Percentiles rank a stretch among this genome's conserved stretches.
These are phyloP conservation scores for Sophora flavescens DNA, from an alignment of 306 rosid species.

Conservation along the genomic window DNA sequence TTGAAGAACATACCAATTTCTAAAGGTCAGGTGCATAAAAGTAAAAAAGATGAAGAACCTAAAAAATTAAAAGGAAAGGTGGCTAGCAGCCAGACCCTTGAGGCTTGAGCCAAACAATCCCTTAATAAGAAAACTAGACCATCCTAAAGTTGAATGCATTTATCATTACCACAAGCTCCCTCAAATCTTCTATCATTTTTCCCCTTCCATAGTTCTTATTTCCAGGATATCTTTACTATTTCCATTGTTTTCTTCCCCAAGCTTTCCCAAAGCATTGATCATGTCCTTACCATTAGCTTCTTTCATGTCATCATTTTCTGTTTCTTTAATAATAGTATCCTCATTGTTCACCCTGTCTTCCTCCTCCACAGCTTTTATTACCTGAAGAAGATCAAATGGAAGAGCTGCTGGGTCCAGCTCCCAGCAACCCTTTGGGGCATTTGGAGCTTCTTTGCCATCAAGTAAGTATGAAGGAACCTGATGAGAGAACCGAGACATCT, in stretches of 20 bases:
- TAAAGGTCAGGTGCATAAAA: neutral
- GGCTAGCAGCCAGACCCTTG: slow-evolving; percentile 26
- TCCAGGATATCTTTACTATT: neutral
- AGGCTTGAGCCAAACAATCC: slow-evolving; percentile 11
- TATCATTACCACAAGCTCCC: neutral
- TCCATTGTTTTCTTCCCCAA: neutral
- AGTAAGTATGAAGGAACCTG: slow-evolving; percentile 68
- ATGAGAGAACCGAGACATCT: slow-evolving; percentile 76
- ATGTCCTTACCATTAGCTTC: slow-evolving; percentile 13
- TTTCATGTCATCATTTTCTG: neutral
- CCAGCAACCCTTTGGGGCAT: slow-evolving; percentile 69
- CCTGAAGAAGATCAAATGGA: slow-evolving; percentile 69
- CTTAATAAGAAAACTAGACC: neutral
- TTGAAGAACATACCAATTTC: slow-evolving; percentile 5
- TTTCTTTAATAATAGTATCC: slow-evolving; percentile 27
- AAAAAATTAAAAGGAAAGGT: slow-evolving; percentile 8
- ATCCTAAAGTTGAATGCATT: neutral
- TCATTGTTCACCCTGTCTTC: slow-evolving; percentile 53
- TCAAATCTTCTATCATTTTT: neutral
- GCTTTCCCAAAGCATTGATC: neutral
- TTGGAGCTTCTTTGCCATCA: slow-evolving; percentile 60
- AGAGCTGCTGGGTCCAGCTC: slow-evolving; percentile 87
- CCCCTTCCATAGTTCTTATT: slow-evolving; percentile 2
- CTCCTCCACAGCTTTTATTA: slow-evolving; percentile 52
- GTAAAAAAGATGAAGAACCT: slow-evolving; percentile 33